Evolutionary conservation across 164 flowering plant species (phyloP), one percentile per base, ranked within the genome.

Genomic region (Vitis amurensis): DNA sequence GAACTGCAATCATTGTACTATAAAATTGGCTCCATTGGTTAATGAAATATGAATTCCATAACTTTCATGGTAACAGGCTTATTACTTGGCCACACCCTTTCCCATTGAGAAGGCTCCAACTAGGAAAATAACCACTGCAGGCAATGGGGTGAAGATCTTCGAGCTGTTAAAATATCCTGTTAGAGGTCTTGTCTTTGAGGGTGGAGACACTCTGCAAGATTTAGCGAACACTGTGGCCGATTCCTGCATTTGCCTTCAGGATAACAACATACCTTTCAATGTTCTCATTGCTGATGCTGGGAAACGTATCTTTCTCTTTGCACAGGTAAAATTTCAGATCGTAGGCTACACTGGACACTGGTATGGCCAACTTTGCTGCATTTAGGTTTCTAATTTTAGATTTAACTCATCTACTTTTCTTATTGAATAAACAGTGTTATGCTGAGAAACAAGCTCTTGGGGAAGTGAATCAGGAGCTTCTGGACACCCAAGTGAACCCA

Each of bases 391-490:
- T 3, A 37, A 2, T 37, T 37, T 37, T 37, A 6, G 44, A 31
- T 14, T 52, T 23, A 61, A 17, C 10, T 15, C 11, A 11, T 27
- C 12, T 57, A 11, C 23, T 56, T 44, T 16, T 62, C 11, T 63
- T 52, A 2, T 50, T 31, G 67, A 49, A 71, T 59, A 31, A 55
- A 48, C 82, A 89, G 93, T 89, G 91, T 64, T 89, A 89, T 72
- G 93, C 93, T 37, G 93, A 87, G 84, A 89, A 89, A 67, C 93
- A 89, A 76, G 93, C 93, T 31, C 85, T 84, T 37, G 93, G 91
- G 15, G 93, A 87, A 74, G 91, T 89, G 64, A 84, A 82, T 48
- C 9, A 84, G 0, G 89, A 89, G 70, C 83, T 89, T 23, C 79
- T 87, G 52, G 88, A 87, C 72, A 87, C 93, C 27, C 90, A 89